A percentile compares a stretch with the other conserved stretches of the same genome.
These are phyloP conservation scores for Xylariales sp. DNA, from an alignment of 2,329 filamentous ascomycete genomes.

Conservation along the genomic window DNA sequence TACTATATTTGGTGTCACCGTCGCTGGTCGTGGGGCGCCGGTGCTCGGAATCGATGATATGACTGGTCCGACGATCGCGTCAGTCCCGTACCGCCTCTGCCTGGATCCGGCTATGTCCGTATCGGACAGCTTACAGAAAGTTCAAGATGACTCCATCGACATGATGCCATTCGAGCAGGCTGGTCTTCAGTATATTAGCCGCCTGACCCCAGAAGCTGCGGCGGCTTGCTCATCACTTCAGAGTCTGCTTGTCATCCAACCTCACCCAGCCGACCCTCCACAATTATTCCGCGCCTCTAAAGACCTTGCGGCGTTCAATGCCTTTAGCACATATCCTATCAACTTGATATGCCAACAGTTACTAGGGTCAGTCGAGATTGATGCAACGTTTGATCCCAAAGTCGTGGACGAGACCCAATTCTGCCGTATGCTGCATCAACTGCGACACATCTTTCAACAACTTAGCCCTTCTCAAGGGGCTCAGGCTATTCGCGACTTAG, in stretches of 20 bases:
- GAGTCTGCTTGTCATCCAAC: slow-evolving; percentile 26
- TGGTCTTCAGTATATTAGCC: slow-evolving; percentile 22
- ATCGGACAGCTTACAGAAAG: neutral
- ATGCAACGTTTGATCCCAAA: slow-evolving; percentile 28
- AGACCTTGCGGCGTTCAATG: slow-evolving; percentile 13
- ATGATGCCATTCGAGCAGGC: slow-evolving; percentile 24
- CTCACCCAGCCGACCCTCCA: neutral
- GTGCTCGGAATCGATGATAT: slow-evolving; percentile 25
- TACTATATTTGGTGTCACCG: slow-evolving; percentile 24
- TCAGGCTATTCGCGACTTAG: slow-evolving; percentile 10
- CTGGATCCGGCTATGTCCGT: neutral
- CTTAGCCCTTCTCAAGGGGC: slow-evolving; percentile 1
- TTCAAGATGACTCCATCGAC: slow-evolving; percentile 13
- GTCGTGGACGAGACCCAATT: slow-evolving; percentile 16
- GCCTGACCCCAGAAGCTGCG: slow-evolving; percentile 7
- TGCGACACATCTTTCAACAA: slow-evolving; percentile 26
- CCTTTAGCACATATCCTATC: slow-evolving; percentile 30
- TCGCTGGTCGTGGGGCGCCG: slow-evolving; percentile 22
- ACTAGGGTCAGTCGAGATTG: neutral
- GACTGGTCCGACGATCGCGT: slow-evolving; percentile 28
- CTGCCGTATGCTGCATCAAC: slow-evolving; percentile 14
- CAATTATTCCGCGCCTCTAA: neutral
- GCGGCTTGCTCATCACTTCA: slow-evolving; percentile 15
- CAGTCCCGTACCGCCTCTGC: slow-evolving; percentile 16
- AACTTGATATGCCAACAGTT: slow-evolving; percentile 16